Percentiles rank a stretch among this genome's conserved stretches.
Conservation (phyloP, 2,329 filamentous ascomycete species). For the Parafenestella ontariensis region DNA sequence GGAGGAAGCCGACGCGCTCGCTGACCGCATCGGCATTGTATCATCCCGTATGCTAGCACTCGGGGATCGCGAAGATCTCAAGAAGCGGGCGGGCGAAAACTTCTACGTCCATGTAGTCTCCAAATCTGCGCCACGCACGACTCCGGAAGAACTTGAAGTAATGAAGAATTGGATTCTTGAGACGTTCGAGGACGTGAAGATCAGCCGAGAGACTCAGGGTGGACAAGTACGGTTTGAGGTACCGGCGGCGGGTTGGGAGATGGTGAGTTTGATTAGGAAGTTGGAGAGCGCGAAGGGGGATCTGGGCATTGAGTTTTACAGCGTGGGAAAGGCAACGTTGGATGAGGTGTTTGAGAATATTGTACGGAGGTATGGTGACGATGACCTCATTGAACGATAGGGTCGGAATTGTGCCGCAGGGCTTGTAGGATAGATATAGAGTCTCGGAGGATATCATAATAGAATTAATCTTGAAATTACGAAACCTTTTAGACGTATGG, state of each 20-base stretch:
- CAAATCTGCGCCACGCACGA: constrained; percentile 73
- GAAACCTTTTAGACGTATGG: no score
- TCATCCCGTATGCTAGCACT: constrained; percentile 85
- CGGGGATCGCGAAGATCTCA: constrained; percentile 74
- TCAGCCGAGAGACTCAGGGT: constrained; percentile 65
- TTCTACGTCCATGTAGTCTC: constrained; percentile 82
- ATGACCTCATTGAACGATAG: constrained; percentile 6
- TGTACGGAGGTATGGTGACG: constrained; percentile 54
- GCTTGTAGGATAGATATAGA: background rate
- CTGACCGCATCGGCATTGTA: constrained; percentile 85
- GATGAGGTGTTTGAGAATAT: constrained; percentile 90
- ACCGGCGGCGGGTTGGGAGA: constrained; percentile 59
- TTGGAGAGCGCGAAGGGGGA: constrained; percentile 73
- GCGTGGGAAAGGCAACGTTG: constrained; percentile 81
- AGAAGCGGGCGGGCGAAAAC: constrained; percentile 74
- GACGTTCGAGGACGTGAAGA: constrained; percentile 66
- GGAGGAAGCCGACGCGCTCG: constrained; percentile 86
- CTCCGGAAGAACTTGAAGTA: constrained; percentile 66
- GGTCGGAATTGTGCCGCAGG: background rate
- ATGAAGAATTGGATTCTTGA: constrained; percentile 70
- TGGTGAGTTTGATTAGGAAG: constrained; percentile 71
- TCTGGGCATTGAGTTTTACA: constrained; percentile 81
- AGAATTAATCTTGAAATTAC: background rate
- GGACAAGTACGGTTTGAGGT: constrained; percentile 84
- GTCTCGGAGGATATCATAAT: background rate